Evolutionary conservation across 164 flowering plant species (phyloP).

Genomic region (Nelumbo lutea): DNA sequence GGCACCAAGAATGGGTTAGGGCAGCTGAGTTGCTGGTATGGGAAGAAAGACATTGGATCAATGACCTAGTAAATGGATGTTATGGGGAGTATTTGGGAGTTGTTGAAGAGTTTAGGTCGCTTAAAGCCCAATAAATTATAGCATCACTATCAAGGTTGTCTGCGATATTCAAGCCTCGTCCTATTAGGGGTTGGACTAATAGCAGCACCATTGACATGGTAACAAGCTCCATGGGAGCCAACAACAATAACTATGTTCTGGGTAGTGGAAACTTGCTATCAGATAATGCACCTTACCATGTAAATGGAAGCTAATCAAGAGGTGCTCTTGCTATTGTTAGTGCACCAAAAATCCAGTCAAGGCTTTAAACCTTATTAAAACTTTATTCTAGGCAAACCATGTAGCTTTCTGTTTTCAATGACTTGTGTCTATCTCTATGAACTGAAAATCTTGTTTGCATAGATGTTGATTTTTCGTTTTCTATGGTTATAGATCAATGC

Average conservation of each 20-base stretch:
- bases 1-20: slow-evolving; percentile 25
- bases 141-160: background rate
- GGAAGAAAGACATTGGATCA: slow-evolving; percentile 65
- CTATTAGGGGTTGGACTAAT: background rate
- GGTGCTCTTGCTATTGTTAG: background rate
- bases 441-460: too few relatives aligned
- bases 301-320: background rate
- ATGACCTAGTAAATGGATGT: slow-evolving; percentile 61
- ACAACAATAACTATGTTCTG: background rate
- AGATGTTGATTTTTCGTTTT: too few relatives aligned
- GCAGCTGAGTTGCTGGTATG: slow-evolving; percentile 58
- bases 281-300: background rate
- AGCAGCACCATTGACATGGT: background rate
- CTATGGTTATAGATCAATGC: background rate
- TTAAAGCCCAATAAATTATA: slow-evolving; percentile 10
- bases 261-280: background rate
- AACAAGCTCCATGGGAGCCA: background rate
- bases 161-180: background rate
- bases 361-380: background rate
- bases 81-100: slow-evolving; percentile 48
- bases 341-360: background rate
- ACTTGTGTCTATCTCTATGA: background rate
- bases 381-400: background rate
- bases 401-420: too few relatives aligned
- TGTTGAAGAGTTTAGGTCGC: slow-evolving; percentile 35